Conservation (phyloP, 2,329 filamentous ascomycete species). For the Penicillium sp. region DNA sequence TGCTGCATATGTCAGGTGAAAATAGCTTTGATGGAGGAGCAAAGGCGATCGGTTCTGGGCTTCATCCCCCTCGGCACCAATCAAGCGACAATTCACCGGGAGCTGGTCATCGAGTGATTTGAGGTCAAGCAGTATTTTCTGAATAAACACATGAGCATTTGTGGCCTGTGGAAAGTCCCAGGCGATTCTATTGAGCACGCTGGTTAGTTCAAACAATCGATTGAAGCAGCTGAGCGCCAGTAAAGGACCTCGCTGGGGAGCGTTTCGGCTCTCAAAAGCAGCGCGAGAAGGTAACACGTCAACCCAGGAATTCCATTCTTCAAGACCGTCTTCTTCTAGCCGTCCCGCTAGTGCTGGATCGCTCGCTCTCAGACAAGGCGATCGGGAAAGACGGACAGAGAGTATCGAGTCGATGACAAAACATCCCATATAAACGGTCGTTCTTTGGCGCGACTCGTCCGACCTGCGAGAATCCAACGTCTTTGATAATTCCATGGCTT, state of each 20-base stretch:
- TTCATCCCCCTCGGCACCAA: conserved; percentile 33
- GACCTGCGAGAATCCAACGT: conserved; percentile 24
- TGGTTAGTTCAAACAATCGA: conserved; percentile 40
- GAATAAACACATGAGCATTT: conserved; percentile 27
- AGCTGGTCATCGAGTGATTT: conserved; percentile 35
- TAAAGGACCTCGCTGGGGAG: conserved; percentile 37
- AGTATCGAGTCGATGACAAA: conserved; percentile 53
- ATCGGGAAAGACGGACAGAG: conserved; percentile 44
- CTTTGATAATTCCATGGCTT: conserved; percentile 33
- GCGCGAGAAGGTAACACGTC: conserved; percentile 42
- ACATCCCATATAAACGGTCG: conserved; percentile 49
- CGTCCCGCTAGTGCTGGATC: conserved; percentile 47
- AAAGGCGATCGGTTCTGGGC: conserved; percentile 33
- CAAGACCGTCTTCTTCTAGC: conserved; percentile 62
- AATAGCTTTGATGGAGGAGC: conserved; percentile 38
- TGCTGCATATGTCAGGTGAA: conserved; percentile 34
- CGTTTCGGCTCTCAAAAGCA: conserved; percentile 22
- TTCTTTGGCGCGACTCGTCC: conserved; percentile 31
- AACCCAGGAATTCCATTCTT: conserved; percentile 72
- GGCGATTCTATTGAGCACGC: conserved; percentile 33
- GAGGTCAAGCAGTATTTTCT: conserved; percentile 33
- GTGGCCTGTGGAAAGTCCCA: conserved; percentile 27
- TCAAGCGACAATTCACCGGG: conserved; percentile 34
- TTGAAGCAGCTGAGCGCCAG: conserved; percentile 53
- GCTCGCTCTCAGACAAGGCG: conserved; percentile 43